Evolutionary conservation across 2,329 filamentous ascomycete species (phyloP).

Genomic region (Sporothrix variecibatus): DNA sequence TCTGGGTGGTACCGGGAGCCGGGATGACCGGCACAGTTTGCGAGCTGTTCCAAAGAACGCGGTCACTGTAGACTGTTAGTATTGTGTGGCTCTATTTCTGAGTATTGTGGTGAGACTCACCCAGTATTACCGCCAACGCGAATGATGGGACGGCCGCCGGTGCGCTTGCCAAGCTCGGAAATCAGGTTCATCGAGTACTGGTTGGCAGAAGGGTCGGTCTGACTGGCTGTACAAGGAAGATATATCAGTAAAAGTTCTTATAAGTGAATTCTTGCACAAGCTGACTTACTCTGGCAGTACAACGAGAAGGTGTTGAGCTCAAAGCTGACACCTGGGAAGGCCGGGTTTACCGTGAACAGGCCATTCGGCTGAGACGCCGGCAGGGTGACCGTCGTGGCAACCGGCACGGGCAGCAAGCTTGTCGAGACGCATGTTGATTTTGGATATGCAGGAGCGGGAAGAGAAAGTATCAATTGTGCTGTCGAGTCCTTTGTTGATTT

Average conservation of each 20-base stretch:
- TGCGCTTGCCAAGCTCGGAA: constrained; percentile 6
- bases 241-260: neutral
- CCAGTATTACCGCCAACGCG: constrained; percentile 8
- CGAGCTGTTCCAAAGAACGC: neutral
- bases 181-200: constrained; percentile 15
- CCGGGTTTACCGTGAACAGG: neutral
- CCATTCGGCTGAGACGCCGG: neutral
- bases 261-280: too few species aligned
- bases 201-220: constrained; percentile 1
- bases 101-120: neutral
- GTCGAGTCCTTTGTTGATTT: neutral
- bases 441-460: neutral
- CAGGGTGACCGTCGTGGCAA: constrained; percentile 13
- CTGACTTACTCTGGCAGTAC: constrained; percentile 10
- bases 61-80: neutral
- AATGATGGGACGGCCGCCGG: constrained; percentile 2
- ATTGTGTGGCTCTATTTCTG: neutral
- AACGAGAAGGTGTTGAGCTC: constrained; percentile 13
- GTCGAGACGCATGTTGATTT: constrained; percentile 5
- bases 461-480: neutral
- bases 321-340: constrained; percentile 15
- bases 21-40: neutral
- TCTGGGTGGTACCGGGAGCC: neutral
- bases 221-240: neutral
- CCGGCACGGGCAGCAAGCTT: constrained; percentile 12